Evolutionary conservation across 2,329 filamentous ascomycete species (phyloP).

Genomic region (Arachnomyces sp.): DNA sequence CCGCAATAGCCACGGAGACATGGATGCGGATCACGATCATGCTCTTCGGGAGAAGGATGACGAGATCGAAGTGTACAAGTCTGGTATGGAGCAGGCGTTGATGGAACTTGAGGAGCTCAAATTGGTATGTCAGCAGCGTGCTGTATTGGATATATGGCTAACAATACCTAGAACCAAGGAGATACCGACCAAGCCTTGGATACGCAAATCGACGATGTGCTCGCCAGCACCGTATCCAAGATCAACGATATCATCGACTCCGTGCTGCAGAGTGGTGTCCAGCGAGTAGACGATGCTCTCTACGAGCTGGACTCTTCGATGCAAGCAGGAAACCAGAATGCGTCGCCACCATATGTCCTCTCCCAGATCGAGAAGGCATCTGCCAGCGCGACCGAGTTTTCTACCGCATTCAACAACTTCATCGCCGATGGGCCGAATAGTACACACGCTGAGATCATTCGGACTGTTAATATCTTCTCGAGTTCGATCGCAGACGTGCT

Average conservation of each 20-base stretch:
- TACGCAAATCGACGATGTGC: constrained; percentile 80
- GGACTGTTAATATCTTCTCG: constrained; percentile 81
- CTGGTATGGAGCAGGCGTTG: constrained; percentile 92
- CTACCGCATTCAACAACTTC: constrained; percentile 96
- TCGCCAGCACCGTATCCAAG: constrained; percentile 79
- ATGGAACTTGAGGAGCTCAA: constrained; percentile 85
- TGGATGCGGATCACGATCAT: constrained; percentile 75
- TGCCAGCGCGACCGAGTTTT: constrained; percentile 90
- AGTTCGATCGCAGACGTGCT: constrained; percentile 88
- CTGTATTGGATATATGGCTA: constrained; percentile 1
- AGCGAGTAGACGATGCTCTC: constrained; percentile 88
- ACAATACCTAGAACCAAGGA: constrained; percentile 49
- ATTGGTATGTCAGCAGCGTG: constrained; percentile 33
- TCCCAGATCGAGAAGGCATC: constrained; percentile 97
- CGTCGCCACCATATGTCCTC: constrained; percentile 85
- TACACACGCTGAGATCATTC: constrained; percentile 83
- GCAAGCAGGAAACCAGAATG: constrained; percentile 98
- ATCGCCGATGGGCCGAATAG: constrained; percentile 93
- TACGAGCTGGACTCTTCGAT: constrained; percentile 97
- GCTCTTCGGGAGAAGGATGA: constrained; percentile 90
- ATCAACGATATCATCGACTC: constrained; percentile 98
- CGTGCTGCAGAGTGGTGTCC: constrained; percentile 83
- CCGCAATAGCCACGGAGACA: constrained; percentile 67
- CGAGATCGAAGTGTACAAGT: constrained; percentile 95
- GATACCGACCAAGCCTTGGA: constrained; percentile 75